Evolutionary conservation across 805 yeast species (phyloP), one percentile per base, ranked within the genome.

Genomic region (Kuraishia capsulata): DNA sequence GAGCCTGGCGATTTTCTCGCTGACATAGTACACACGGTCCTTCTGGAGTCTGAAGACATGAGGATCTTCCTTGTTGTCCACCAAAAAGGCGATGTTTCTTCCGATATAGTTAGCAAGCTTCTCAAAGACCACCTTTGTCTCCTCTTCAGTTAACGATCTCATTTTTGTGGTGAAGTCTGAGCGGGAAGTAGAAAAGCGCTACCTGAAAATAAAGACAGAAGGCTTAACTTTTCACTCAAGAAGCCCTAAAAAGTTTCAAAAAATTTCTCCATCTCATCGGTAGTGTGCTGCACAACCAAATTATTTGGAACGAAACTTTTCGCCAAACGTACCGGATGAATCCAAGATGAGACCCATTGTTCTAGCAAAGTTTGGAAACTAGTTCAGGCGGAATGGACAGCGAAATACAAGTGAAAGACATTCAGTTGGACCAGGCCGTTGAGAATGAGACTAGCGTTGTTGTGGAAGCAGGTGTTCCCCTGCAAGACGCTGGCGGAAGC

Each of bases 71-170:
- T 77, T 76, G 54, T 87, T 81, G 52, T 90, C 94, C 42, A 92
- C 86, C 42, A 92, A 65, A 44, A 78, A 78, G 4, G 95, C 78
- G 41, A 92, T 90, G 61, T 90, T 92, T 59, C 96, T 73, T n/a
- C 98, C 98, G 48, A 92, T 85, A 54, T 92, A 92, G 59, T 83
- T 90, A 44, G 97, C 97, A 41, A 92, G 73, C 63, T 92, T 92
- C 56, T 92, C 97, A 59, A 92, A 90, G 31, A 92, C 95, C 14
- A 82, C 90, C 59, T 84, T 87, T 32, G 98, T 90, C 59, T 92
- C 98, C 59, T 88, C 96, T 58, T 90, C 98, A 47, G 97, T 90
- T 48, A 90, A 72, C 37, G 88, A 86, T 71, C 98, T 82, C 98
- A 90, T 90, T 28, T 20, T 20, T 26, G 16, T 11, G n/a, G n/a